Conservation (phyloP, 331 rosid genomes). For the Saraca asoca region DNA sequence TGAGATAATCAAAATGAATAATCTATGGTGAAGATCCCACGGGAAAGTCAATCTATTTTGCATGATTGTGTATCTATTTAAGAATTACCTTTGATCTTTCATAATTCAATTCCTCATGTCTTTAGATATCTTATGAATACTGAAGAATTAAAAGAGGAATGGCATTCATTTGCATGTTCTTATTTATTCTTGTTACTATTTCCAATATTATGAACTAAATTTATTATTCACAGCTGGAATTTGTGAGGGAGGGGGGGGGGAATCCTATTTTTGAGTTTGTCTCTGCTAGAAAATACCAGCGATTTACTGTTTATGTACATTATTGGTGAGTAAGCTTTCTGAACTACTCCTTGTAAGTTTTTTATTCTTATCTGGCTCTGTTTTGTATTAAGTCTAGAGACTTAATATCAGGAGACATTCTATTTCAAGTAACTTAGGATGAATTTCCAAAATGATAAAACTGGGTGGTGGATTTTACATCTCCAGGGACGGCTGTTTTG, state of each 20-base stretch:
- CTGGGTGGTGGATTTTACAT: not conserved
- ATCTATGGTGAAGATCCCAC: constrained; percentile 4
- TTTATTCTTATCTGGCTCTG: too few relatives aligned
- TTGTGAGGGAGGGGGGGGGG: too few relatives aligned
- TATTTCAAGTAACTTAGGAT: not conserved
- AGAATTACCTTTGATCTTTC: constrained; percentile 26
- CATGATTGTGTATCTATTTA: not conserved
- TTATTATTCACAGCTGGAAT: too few relatives aligned
- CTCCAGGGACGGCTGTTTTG: not conserved
- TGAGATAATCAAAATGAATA: constrained; percentile 12
- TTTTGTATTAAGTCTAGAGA: too few relatives aligned
- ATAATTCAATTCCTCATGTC: not conserved
- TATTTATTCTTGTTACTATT: too few relatives aligned
- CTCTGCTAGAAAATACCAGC: too few relatives aligned
- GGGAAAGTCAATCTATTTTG: constrained; percentile 15
- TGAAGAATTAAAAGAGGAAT: constrained; percentile 3
- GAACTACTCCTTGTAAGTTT: too few relatives aligned
- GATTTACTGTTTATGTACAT: too few relatives aligned
- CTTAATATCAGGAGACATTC: too few relatives aligned
- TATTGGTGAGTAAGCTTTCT: too few relatives aligned
- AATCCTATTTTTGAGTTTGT: too few relatives aligned
- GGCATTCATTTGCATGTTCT: not conserved
- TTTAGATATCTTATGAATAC: constrained; percentile 15
- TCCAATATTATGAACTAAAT: too few relatives aligned
- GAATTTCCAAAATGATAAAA: not conserved